phyloP scores from a whole-genome alignment of 2,329 filamentous ascomycete genomes.

The Cladophialophora bantiana region DNA sequence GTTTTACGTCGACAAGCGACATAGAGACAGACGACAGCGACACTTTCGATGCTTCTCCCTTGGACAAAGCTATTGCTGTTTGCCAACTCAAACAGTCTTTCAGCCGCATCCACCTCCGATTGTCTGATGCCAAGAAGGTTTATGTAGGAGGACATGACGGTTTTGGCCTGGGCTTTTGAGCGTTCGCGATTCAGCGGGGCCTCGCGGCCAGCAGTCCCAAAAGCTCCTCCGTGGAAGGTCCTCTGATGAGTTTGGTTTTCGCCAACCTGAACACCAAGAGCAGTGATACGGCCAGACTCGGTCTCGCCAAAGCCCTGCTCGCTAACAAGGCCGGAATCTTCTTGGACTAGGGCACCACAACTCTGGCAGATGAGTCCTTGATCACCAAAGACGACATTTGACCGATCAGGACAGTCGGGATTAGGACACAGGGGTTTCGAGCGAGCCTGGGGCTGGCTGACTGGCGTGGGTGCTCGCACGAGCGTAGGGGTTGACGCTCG shows the following conservation, averaged over 20 bases:
- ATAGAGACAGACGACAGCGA: conserved; percentile 90
- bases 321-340: conserved; percentile 83
- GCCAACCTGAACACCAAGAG: conserved; percentile 87
- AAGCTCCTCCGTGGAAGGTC: conserved; percentile 58
- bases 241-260: conserved; percentile 81
- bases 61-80: conserved; percentile 79
- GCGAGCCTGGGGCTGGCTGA: conserved; percentile 37
- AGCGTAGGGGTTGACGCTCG: conserved; percentile 29
- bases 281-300: conserved; percentile 81
- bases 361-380: conserved; percentile 71
- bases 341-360: conserved; percentile 83
- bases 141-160: conserved; percentile 68
- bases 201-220: conserved; percentile 44
- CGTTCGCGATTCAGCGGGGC: conserved; percentile 46
- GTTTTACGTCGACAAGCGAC: conserved; percentile 71
- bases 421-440: conserved; percentile 55
- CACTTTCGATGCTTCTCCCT: conserved; percentile 82
- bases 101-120: conserved; percentile 61
- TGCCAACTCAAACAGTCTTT: conserved; percentile 78
- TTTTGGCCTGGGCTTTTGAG: conserved; percentile 42
- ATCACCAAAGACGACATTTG: conserved; percentile 53
- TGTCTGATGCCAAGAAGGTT: conserved; percentile 66
- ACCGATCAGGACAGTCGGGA: conserved; percentile 43
- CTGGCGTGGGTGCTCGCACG: conserved; percentile 29
- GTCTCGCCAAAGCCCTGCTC: conserved; percentile 93